Evolutionary conservation across 2,329 filamentous ascomycete genomes (phyloP).

Genomic region (Fusarium lateritium): DNA sequence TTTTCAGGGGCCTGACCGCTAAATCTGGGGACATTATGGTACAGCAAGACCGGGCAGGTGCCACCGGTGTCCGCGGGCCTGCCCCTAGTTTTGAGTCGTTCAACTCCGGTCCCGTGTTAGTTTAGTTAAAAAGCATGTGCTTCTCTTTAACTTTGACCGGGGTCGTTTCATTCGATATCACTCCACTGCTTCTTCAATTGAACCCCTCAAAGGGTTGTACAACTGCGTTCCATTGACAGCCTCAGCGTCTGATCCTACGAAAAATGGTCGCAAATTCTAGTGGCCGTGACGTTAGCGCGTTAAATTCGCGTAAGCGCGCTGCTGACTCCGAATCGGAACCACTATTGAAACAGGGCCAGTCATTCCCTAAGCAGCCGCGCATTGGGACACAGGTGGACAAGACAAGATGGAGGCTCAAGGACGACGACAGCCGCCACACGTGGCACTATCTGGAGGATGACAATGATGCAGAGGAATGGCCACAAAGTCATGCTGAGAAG

Average conservation of each 20-base stretch:
- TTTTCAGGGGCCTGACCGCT: conserved; percentile 44
- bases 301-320: conserved; percentile 61
- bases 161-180: conserved; percentile 11
- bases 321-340: conserved; percentile 55
- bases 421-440: conserved; percentile 88
- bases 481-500: conserved; percentile 90
- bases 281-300: conserved; percentile 49
- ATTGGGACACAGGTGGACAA: conserved; percentile 79
- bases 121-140: conserved; percentile 34
- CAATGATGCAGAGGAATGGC: conserved; percentile 81
- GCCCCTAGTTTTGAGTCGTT: conserved; percentile 2
- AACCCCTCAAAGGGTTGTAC: neutral
- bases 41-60: conserved; percentile 21
- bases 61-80: conserved; percentile 31
- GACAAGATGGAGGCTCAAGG: conserved; percentile 85
- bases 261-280: conserved; percentile 51
- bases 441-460: conserved; percentile 92
- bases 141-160: conserved; percentile 12
- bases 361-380: conserved; percentile 62
- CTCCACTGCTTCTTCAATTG: conserved; percentile 37
- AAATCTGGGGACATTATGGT: conserved; percentile 25
- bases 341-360: conserved; percentile 47
- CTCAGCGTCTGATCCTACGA: neutral
- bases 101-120: conserved; percentile 29
- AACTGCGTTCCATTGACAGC: neutral